Evolutionary conservation across 2,329 filamentous ascomycete genomes (phyloP).

Genomic region (Ophiostoma sp.): DNA sequence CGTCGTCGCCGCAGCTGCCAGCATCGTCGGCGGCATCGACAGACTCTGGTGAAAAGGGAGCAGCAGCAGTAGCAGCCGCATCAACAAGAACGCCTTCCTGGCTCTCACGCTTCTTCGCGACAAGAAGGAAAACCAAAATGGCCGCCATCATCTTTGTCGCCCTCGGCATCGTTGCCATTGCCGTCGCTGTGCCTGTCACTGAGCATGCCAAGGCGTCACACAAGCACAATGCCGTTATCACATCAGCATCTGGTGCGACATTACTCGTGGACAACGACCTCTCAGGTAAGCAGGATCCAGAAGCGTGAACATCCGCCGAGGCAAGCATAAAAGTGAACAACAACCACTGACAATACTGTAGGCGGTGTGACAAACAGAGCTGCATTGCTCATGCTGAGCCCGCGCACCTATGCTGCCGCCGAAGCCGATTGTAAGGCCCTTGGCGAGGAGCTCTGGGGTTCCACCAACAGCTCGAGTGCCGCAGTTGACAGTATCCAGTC

Average conservation of each 20-base stretch:
- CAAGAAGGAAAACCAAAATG: constrained; percentile 26
- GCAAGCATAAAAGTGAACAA: neutral
- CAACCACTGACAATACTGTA: constrained; percentile 28
- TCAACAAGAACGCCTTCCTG: neutral
- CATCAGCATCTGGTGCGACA: constrained; percentile 37
- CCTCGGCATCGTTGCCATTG: constrained; percentile 25
- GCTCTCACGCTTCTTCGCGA: constrained; percentile 19
- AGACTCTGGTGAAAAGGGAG: neutral
- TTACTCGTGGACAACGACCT: constrained; percentile 46
- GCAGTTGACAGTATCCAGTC: constrained; percentile 36
- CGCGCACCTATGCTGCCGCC: constrained; percentile 36
- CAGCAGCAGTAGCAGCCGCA: neutral
- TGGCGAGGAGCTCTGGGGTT: constrained; percentile 45
- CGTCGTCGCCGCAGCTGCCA: neutral
- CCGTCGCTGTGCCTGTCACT: constrained; percentile 21
- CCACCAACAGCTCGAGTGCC: constrained; percentile 27
- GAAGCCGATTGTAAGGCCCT: constrained; percentile 38
- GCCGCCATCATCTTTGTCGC: constrained; percentile 27
- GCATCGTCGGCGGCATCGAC: constrained; percentile 12
- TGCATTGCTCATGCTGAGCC: constrained; percentile 41
- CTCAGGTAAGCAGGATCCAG: constrained; percentile 35
- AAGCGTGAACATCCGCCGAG: neutral
- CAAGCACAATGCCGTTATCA: neutral
- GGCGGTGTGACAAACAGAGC: constrained; percentile 39
- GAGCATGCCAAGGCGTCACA: constrained; percentile 3